Base-by-base conservation (phyloP, 2,329 filamentous ascomycete species). In the Fusarium palustre region DNA sequence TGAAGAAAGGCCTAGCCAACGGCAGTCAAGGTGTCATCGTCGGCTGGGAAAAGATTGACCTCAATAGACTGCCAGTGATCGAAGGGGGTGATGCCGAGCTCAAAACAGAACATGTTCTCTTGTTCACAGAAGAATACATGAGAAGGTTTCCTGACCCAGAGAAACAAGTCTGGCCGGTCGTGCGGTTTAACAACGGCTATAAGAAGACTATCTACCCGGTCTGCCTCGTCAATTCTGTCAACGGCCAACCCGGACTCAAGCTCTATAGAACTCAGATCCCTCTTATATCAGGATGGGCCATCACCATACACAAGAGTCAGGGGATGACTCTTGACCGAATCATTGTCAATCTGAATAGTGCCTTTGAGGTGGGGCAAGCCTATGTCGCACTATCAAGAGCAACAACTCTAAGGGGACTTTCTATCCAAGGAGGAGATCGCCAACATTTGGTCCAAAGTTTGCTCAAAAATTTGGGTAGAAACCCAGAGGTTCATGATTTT, bases 221-320 rank as follows among this genome's bases (percentile, higher is more conserved):
- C 15, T 88, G 85, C 71, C 79, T 81, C 12, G 75, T 86, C 30
- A 81, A 79, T 20, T 78, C 85, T 54, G 66, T 86, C 1, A 86
- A 85, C 3, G 77, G 16, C 82, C 41, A 74, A 78, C 3, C 18
- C 3, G 18, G 20, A 4, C 16, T 84, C 81, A 36, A 69, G 85
- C 2, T 73, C 90, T 0, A 79, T 80, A 81, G 89, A n/a, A 88
- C 87, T 1, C 88, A 91, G 71, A 82, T 91, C 8, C 89, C 89
- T 0, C 79, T 91, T 0, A 77, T 83, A 2, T 80, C 87, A 0
- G 89, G 84, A 0, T 91, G 88, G 86, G 89, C 89, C 0, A 83
- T 90, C 71, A 90, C 84, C 0, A 85, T 90, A 3, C 89, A 91
- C 74, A 90, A 89, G 74, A 83, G 82, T 6, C 87, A 91, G 77